A percentile compares a stretch with the other conserved stretches of the same genome.
Conservation (phyloP, 1,139 yeast genomes). For the Nakaseomyces sp. region DNA sequence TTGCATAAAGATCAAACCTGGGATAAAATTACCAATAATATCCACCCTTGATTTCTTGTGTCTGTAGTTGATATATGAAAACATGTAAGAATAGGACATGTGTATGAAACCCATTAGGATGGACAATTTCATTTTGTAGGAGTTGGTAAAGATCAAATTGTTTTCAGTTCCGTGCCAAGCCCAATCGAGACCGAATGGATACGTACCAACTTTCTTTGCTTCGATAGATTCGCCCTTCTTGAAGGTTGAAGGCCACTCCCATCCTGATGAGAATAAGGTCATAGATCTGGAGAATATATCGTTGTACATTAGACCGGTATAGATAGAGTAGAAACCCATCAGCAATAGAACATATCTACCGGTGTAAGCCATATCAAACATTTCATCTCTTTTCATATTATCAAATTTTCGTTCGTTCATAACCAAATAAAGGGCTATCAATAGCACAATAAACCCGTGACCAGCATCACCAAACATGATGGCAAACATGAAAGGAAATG, state of each 20-base stretch:
- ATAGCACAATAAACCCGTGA: constrained; percentile 59
- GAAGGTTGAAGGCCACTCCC: constrained; percentile 64
- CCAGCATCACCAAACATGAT: constrained; percentile 85
- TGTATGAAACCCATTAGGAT: constrained; percentile 72
- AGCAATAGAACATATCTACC: constrained; percentile 66
- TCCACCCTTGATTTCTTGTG: constrained; percentile 55
- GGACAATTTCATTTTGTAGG: constrained; percentile 75
- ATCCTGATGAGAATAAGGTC: constrained; percentile 62
- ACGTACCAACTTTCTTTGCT: constrained; percentile 51
- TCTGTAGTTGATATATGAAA: constrained; percentile 57
- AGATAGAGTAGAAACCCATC: constrained; percentile 73
- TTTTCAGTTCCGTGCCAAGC: constrained; percentile 83
- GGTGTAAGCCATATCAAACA: constrained; percentile 70
- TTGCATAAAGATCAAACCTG: constrained; percentile 75
- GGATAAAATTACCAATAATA: constrained; percentile 67
- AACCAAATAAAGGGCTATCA: constrained; percentile 53
- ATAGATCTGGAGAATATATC: constrained; percentile 73
- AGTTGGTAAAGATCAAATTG: constrained; percentile 61
- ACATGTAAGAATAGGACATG: constrained; percentile 65
- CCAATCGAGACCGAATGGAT: constrained; percentile 62
- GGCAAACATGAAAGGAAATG: constrained; percentile 82
- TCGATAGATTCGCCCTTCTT: constrained; percentile 48
- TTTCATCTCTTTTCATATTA: constrained; percentile 62
- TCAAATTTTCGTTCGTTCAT: constrained; percentile 51
- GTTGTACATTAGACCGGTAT: constrained; percentile 68